These are phyloP conservation scores for Asterophora parasitica DNA, from an alignment of 768 basidiomycete genomes.

Conservation along the genomic window DNA sequence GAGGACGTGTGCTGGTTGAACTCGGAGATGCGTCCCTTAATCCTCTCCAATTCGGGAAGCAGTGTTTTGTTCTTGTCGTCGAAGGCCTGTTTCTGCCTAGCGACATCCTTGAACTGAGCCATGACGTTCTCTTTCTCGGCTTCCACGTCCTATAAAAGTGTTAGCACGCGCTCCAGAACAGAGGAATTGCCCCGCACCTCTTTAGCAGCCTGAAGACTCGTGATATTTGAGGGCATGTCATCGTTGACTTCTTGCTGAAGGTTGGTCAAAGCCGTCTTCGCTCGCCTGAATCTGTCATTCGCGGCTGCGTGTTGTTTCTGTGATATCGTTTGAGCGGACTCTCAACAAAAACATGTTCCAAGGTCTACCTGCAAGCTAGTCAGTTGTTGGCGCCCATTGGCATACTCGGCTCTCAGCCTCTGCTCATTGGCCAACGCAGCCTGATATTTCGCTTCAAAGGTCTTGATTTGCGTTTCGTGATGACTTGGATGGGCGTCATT, in stretches of 20 bases:
- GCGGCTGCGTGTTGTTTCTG: constrained; percentile 25
- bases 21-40: constrained; percentile 47
- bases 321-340: not conserved
- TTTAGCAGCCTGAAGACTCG: constrained; percentile 50
- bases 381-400: constrained; percentile 22
- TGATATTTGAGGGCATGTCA: constrained; percentile 61
- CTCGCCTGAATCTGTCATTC: constrained; percentile 12
- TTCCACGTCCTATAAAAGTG: constrained; percentile 45
- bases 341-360: not conserved
- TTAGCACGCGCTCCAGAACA: not conserved
- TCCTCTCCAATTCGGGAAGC: constrained; percentile 35
- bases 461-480: constrained; percentile 35
- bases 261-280: constrained; percentile 25
- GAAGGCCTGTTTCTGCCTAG: constrained; percentile 39
- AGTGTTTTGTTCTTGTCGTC: constrained; percentile 42
- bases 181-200: constrained; percentile 40
- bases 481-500: constrained; percentile 30
- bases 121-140: constrained; percentile 43
- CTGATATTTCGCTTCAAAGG: constrained; percentile 34
- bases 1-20: constrained; percentile 41
- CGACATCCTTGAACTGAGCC: constrained; percentile 45
- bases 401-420: constrained; percentile 26
- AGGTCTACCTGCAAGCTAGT: constrained; percentile 30
- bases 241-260: constrained; percentile 63
- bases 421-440: constrained; percentile 22